Conservation (phyloP, 169 alveolate species). For the Cryptosporidium viatorum region DNA sequence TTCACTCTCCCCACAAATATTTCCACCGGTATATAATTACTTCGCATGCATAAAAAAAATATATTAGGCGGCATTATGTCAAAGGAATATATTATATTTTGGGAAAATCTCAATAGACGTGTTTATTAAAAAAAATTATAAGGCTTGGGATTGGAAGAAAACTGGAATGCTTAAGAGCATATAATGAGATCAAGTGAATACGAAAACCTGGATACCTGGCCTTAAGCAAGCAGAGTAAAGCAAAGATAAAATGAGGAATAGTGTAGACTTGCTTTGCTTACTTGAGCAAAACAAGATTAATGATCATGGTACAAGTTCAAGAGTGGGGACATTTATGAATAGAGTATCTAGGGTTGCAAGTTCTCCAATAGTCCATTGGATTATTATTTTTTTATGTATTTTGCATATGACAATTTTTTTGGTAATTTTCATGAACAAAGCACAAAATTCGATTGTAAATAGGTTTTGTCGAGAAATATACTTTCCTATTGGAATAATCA, state of each 20-base stretch:
- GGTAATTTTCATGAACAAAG: not conserved
- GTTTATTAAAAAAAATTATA: not conserved
- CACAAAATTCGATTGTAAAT: not conserved
- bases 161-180: not conserved
- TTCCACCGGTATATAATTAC: not conserved
- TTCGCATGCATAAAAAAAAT: conserved; percentile 5
- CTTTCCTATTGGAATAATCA: not conserved
- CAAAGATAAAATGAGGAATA: not conserved
- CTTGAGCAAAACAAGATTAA: conserved; percentile 21
- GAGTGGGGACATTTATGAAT: conserved; percentile 1
- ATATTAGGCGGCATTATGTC: not conserved
- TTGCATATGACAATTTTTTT: conserved; percentile 5
- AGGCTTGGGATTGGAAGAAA: not conserved
- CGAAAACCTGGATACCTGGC: not conserved
- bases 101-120: not conserved
- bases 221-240: not conserved
- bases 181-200: not conserved
- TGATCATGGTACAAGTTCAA: conserved; percentile 22
- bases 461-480: not conserved
- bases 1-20: not conserved
- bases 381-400: conserved; percentile 37
- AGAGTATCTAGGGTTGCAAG: conserved; percentile 18
- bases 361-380: conserved; percentile 41
- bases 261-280: conserved; percentile 14
- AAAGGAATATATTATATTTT: not conserved